phyloP scores from a whole-genome alignment of 371 early-diverging fungal species.

The Coemansia sp. region DNA sequence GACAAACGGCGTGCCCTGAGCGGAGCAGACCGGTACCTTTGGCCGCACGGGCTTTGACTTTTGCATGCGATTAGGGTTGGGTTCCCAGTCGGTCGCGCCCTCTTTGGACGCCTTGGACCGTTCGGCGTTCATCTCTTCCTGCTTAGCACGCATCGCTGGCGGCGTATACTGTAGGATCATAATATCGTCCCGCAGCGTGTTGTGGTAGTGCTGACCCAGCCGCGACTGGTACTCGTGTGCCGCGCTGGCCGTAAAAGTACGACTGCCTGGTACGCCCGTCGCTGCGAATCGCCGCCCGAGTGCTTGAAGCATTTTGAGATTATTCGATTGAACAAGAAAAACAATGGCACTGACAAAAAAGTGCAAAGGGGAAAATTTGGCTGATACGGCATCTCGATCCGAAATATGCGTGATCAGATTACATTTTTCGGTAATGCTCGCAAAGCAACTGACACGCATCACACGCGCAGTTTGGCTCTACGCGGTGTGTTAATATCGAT shows the following conservation, averaged over 20 bases:
- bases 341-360: too few species aligned
- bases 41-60: slow-evolving; percentile 21
- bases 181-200: slow-evolving; percentile 80
- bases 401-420: background rate
- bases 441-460: background rate
- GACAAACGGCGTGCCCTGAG: slow-evolving; percentile 43
- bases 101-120: slow-evolving; percentile 20
- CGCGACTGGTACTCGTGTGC: slow-evolving; percentile 55
- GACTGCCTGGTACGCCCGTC: slow-evolving; percentile 5
- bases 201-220: slow-evolving; percentile 79
- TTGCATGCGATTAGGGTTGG: slow-evolving; percentile 32
- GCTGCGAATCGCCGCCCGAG: slow-evolving; percentile 17
- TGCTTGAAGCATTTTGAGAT: slow-evolving; percentile 22
- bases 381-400: background rate
- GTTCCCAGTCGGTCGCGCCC: slow-evolving; percentile 26
- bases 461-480: background rate
- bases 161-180: slow-evolving; percentile 83
- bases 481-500: background rate
- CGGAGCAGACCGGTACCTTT: slow-evolving; percentile 23
- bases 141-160: slow-evolving; percentile 38
- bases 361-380: too few species aligned
- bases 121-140: slow-evolving; percentile 22
- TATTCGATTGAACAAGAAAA: too few species aligned
- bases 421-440: background rate
- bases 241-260: slow-evolving; percentile 22